Evolutionary conservation across 208 protist species (phyloP).

Genomic region (Trichomonas vaginalis): DNA sequence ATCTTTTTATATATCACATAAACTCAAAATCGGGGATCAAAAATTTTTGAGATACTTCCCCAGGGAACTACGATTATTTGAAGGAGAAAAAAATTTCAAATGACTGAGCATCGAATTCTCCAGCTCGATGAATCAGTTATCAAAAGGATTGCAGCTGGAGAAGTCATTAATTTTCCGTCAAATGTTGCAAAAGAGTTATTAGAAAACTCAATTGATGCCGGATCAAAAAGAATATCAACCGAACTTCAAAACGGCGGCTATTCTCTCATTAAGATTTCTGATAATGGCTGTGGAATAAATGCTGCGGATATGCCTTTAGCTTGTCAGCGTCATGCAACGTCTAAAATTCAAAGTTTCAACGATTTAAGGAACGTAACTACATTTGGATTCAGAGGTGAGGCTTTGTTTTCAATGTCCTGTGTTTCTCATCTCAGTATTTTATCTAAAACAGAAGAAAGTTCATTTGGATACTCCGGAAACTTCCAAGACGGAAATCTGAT

Average conservation of each 20-base stretch:
- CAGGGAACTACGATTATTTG: too few species aligned
- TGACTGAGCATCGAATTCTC: background rate
- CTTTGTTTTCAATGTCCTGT: slow-evolving; percentile 61
- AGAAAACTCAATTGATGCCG: slow-evolving; percentile 56
- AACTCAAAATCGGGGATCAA: too few species aligned
- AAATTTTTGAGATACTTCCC: too few species aligned
- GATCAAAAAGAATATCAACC: slow-evolving; percentile 39
- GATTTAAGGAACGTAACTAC: slow-evolving; percentile 52
- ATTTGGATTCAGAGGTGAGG: slow-evolving; percentile 89
- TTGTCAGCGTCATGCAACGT: slow-evolving; percentile 41
- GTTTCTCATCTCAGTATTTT: background rate
- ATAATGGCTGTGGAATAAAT: slow-evolving; percentile 5
- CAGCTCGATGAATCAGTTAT: slow-evolving; percentile 26
- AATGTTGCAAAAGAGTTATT: slow-evolving; percentile 56
- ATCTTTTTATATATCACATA: too few species aligned
- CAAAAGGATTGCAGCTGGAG: slow-evolving; percentile 49
- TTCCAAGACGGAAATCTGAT: slow-evolving; percentile 4
- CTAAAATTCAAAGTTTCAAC: slow-evolving; percentile 49
- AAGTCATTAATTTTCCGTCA: slow-evolving; percentile 51
- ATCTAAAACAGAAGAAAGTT: background rate
- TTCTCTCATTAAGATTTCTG: background rate
- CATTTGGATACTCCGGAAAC: background rate
- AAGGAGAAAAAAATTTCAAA: background rate
- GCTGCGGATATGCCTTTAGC: background rate
- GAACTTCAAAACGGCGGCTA: slow-evolving; percentile 23